phyloP scores from a whole-genome alignment of 176 grass and related monocot species.

The Carex littledalei region DNA sequence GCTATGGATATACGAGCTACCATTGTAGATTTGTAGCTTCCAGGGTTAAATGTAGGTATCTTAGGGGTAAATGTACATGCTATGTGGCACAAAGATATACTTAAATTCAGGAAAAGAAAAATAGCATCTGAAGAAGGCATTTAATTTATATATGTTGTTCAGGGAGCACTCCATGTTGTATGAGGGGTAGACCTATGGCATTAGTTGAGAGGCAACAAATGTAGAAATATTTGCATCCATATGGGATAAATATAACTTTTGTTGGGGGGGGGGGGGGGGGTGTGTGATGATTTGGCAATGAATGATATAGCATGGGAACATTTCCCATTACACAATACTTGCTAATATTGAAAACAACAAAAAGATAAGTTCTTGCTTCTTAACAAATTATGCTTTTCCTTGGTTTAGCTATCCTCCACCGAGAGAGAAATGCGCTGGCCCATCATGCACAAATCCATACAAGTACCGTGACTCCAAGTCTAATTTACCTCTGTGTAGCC shows the following conservation, averaged over 20 bases:
- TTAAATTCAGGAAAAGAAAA: background rate
- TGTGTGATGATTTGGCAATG: background rate
- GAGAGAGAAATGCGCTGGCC: constrained; percentile 89
- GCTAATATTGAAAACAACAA: background rate
- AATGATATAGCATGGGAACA: background rate
- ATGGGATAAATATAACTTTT: background rate
- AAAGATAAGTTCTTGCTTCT: background rate
- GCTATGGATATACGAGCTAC: background rate
- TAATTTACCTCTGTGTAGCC: constrained; percentile 77
- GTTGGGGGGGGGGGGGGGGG: background rate
- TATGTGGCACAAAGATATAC: background rate
- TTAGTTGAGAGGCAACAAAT: background rate
- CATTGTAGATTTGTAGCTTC: background rate
- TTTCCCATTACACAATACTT: background rate
- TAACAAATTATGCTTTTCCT: constrained; percentile 10
- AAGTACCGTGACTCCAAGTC: constrained; percentile 92
- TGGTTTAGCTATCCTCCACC: constrained; percentile 83
- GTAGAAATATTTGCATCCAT: background rate
- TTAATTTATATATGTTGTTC: background rate
- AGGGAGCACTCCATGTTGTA: background rate
- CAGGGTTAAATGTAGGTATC: background rate
- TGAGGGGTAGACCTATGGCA: background rate
- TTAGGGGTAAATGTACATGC: background rate
- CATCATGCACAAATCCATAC: constrained; percentile 75
- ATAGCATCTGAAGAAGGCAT: background rate